Percentiles rank a stretch among this genome's conserved stretches.
Evolutionary conservation across 1,284 basidiomycete genomes (phyloP).

Genomic region (Wolfiporia cocos): DNA sequence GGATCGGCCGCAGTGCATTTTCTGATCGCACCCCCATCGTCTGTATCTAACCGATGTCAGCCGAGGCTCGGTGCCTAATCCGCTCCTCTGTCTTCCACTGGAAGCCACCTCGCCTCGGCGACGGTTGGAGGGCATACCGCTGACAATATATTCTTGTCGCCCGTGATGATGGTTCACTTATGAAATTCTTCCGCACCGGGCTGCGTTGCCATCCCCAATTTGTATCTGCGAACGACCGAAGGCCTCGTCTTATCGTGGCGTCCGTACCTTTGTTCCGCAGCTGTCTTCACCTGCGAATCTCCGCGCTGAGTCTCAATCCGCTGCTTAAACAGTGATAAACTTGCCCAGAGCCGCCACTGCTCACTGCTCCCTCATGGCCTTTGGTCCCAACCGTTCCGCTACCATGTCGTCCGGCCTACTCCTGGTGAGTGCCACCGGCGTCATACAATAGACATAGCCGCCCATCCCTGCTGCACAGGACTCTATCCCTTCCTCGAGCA

Average conservation of each 20-base stretch:
- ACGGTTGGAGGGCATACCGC: conserved; percentile 14
- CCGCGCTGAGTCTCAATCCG: conserved; percentile 7
- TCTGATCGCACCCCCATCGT: conserved; percentile 17
- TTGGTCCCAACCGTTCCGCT: conserved; percentile 22
- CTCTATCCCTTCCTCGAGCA: conserved; percentile 40
- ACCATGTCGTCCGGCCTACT: conserved; percentile 26
- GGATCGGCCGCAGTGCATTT: conserved; percentile 13
- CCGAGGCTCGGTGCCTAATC: conserved; percentile 24
- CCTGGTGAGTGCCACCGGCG: conserved; percentile 15
- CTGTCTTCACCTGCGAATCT: not conserved
- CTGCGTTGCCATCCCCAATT: conserved; percentile 6
- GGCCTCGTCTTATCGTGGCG: conserved; percentile 6
- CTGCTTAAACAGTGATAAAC: conserved; percentile 6
- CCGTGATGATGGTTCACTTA: conserved; percentile 2
- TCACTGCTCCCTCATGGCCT: conserved; percentile 15
- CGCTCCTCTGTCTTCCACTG: conserved; percentile 15
- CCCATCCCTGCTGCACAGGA: conserved; percentile 32
- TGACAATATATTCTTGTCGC: conserved; percentile 7
- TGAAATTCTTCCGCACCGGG: conserved; percentile 4
- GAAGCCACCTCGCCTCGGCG: conserved; percentile 15
- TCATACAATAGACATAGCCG: not conserved
- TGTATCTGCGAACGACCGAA: not conserved
- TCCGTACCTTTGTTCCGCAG: conserved; percentile 7
- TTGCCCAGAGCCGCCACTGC: conserved; percentile 1
- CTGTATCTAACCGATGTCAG: conserved; percentile 19